Conservation (phyloP, 2,329 filamentous ascomycete species). For the Aspergillus novoparasiticus region DNA sequence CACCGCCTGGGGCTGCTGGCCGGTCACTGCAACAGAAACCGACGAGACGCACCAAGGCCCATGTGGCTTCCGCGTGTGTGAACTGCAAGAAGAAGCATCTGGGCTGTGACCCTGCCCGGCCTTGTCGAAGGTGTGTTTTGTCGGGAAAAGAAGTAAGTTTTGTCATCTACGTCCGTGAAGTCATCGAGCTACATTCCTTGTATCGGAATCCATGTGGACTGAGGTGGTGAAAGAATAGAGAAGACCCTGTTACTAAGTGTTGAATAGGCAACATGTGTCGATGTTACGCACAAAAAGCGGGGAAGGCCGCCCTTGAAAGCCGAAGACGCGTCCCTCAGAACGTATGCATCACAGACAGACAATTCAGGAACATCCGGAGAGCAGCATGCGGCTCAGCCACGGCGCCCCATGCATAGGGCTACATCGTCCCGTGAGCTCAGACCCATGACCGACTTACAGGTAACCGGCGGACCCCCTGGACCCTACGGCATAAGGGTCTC, state of each 20-base stretch:
- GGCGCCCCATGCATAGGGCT: conserved; percentile 34
- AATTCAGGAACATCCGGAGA: conserved; percentile 28
- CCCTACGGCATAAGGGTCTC: conserved; percentile 24
- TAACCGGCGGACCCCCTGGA: conserved; percentile 22
- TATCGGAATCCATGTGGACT: not conserved
- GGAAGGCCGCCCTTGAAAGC: conserved; percentile 47
- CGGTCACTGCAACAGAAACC: conserved; percentile 39
- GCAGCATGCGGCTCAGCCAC: conserved; percentile 24
- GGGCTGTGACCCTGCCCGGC: conserved; percentile 48
- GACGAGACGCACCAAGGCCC: conserved; percentile 49
- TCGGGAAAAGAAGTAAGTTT: conserved; percentile 49
- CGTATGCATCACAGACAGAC: conserved; percentile 34
- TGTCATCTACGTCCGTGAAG: not conserved
- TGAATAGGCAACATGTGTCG: conserved; percentile 43
- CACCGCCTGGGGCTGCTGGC: conserved; percentile 23
- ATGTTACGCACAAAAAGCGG: conserved; percentile 52
- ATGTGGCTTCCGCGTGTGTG: conserved; percentile 52
- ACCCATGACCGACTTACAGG: conserved; percentile 42
- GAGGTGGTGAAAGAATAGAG: not conserved
- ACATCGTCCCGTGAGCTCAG: conserved; percentile 43
- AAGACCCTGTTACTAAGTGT: not conserved
- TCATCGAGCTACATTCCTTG: not conserved
- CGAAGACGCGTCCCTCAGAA: conserved; percentile 41
- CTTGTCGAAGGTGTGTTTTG: conserved; percentile 49
- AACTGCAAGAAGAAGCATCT: conserved; percentile 54